Base-by-base conservation (phyloP, 345 rosid genomes). In the Diplotaxis tenuifolia region DNA sequence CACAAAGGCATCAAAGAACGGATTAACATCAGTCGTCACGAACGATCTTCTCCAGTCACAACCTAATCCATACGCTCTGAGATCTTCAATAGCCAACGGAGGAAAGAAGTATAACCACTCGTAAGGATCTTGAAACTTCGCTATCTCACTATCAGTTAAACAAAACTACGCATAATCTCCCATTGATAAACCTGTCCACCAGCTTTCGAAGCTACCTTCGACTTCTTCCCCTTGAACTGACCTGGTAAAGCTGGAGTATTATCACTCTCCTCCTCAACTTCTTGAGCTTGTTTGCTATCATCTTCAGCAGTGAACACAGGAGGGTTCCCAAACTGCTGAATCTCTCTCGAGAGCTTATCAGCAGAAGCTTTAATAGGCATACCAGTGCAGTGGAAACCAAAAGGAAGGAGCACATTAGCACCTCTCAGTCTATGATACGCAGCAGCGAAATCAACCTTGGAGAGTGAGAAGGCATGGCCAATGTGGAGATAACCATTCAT, bases 131-230 rank as follows among this genome's bases (percentile, higher is more conserved):
- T 87, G 90, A 69, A 91, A 91, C 74, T 77, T 79, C 0, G 86
- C 72, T 20, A 93, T 93, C 77, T 93, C 93, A 60, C 71, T 61
- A 28, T 91, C 98, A 1, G 86, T 58, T 3, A 91, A 87, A 67
- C 98, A 62, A 91, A 82, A 80, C 93, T 94, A 21, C 91, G 89
- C 98, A 94, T 94, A 69, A 94, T 94, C 80, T 94, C 95, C 98
- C 96, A 94, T 68, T 94, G 98, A 67, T 67, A 82, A 79, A 84
- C 65, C 82, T 91, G 95, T 10, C 88, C 95, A 62, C 91, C 86
- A 2, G 97, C 73, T 80, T 94, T 94, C n/a, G 97, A 84, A 10
- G 87, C 89, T 8, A 85, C 96, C 75, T 94, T 94, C 0, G 98
- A 91, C 74, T 94, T 94, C 80, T 88, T 94, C 0, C 97, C 89